Evolutionary conservation across 78 protist species (phyloP).

Genomic region (Creolimax fragrantissima): DNA sequence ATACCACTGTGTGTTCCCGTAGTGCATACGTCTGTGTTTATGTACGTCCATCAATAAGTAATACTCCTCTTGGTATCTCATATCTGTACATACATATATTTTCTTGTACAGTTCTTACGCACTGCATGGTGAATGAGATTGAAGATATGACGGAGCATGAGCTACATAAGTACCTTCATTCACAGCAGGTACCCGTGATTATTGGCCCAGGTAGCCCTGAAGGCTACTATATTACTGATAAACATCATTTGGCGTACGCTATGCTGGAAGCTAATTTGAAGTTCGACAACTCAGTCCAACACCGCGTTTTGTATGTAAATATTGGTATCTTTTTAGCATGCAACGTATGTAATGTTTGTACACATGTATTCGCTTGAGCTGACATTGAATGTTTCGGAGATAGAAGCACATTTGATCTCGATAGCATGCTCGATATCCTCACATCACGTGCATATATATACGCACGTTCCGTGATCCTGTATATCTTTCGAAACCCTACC

Average conservation of each 20-base stretch:
- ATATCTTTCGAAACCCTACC: no score
- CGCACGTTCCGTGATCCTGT: no score
- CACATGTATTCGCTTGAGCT: no score
- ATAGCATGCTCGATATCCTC: no score
- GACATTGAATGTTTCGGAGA: no score
- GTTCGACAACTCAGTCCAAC: neutral
- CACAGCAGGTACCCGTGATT: neutral
- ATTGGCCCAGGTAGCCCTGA: neutral
- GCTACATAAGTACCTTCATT: neutral
- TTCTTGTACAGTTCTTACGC: neutral
- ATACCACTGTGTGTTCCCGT: neutral
- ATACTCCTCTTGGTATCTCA: neutral
- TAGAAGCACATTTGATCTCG: no score
- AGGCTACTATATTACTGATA: neutral
- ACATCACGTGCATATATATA: no score
- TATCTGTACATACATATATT: neutral
- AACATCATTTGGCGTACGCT: neutral
- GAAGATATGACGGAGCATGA: neutral
- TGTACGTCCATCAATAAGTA: neutral
- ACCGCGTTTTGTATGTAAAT: neutral
- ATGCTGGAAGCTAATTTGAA: neutral
- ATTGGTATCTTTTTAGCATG: neutral
- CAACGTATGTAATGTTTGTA: neutral
- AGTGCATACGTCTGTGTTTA: neutral
- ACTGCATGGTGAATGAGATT: neutral